phyloP scores from a whole-genome alignment of 768 basidiomycete species.

The Tricholoma saponaceum region DNA sequence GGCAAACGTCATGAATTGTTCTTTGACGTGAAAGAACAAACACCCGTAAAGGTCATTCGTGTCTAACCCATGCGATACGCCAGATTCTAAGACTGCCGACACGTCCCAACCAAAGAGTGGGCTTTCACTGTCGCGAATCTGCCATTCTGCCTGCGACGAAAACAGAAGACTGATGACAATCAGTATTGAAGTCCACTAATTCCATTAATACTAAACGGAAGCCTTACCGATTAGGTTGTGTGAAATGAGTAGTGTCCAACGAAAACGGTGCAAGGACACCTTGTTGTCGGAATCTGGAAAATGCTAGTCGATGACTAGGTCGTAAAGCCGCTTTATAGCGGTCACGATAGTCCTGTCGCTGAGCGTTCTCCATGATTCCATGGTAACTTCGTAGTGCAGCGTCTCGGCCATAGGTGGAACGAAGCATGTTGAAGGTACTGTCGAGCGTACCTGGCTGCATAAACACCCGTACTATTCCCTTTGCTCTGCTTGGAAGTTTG shows the following conservation, averaged over 20 bases:
- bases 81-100: constrained; percentile 27
- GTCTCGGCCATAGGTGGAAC: constrained; percentile 18
- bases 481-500: constrained; percentile 18
- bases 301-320: constrained; percentile 30
- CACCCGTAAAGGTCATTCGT: constrained; percentile 27
- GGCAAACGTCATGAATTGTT: constrained; percentile 25
- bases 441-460: constrained; percentile 15
- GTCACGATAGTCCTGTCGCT: constrained; percentile 34
- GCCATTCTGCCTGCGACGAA: constrained; percentile 31
- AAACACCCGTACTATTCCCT: constrained; percentile 17
- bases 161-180: constrained; percentile 31
- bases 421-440: constrained; percentile 19
- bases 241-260: constrained; percentile 20
- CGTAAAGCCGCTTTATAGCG: constrained; percentile 29
- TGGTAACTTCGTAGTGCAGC: constrained; percentile 20
- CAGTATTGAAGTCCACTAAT: too few relatives aligned
- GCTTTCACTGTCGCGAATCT: constrained; percentile 32
- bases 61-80: constrained; percentile 22
- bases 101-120: constrained; percentile 41
- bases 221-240: constrained; percentile 25
- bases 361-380: constrained; percentile 28
- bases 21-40: constrained; percentile 32
- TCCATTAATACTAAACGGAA: too few relatives aligned
- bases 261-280: constrained; percentile 29
- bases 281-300: constrained; percentile 21